These are phyloP conservation scores for Rhamnella rubrinervis DNA, from an alignment of 331 rosid species.

Conservation along the genomic window DNA sequence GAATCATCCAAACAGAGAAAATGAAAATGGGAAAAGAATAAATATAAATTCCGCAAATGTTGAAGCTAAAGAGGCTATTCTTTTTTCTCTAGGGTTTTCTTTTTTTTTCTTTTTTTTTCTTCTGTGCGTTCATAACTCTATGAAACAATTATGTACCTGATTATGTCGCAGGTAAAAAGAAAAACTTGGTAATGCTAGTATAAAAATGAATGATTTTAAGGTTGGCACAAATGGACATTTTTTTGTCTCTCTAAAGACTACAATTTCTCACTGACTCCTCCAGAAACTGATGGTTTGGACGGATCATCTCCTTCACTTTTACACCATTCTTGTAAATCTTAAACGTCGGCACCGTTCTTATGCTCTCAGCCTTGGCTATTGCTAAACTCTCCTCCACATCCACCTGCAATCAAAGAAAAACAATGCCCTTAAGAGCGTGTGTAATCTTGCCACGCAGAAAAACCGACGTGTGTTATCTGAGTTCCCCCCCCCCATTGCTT, in stretches of 20 bases:
- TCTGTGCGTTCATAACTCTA: conserved; percentile 47
- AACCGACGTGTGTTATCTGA: not conserved
- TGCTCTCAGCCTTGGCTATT: conserved; percentile 66
- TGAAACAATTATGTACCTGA: conserved; percentile 61
- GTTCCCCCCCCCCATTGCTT: not conserved
- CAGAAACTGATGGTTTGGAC: conserved; percentile 63
- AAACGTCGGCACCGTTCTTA: conserved; percentile 68
- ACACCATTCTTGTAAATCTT: conserved; percentile 82
- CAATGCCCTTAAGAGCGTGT: not conserved
- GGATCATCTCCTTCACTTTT: conserved; percentile 76
- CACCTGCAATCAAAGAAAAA: conserved; percentile 51
- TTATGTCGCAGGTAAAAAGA: conserved; percentile 52
- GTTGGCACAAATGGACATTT: conserved; percentile 27
- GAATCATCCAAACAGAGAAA: conserved; percentile 33
- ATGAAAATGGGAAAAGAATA: conserved; percentile 34
- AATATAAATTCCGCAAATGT: conserved; percentile 42
- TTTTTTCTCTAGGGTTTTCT: conserved; percentile 29
- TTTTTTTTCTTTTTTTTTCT: conserved; percentile 10
- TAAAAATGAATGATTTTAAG: conserved; percentile 32
- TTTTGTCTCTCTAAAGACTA: conserved; percentile 33
- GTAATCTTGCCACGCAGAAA: not conserved
- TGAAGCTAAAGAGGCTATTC: conserved; percentile 33
- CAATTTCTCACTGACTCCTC: conserved; percentile 74
- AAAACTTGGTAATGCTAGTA: conserved; percentile 40
- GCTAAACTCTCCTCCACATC: conserved; percentile 70